Percentiles rank a stretch among this genome's conserved stretches.
These are phyloP conservation scores for Pisolithus orientalis DNA, from an alignment of 768 basidiomycete species.

Conservation along the genomic window DNA sequence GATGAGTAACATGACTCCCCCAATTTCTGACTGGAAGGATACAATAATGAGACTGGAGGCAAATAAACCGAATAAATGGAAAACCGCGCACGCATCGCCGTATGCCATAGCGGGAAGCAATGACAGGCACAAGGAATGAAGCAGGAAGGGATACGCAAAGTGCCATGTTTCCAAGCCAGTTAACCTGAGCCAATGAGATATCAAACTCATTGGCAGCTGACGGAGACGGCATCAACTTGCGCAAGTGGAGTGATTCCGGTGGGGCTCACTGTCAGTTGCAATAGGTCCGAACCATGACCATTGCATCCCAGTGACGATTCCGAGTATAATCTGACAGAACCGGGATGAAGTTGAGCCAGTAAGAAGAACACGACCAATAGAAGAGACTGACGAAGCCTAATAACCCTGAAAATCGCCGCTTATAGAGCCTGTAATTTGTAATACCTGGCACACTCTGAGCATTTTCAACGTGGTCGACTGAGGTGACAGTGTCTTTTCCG, in stretches of 20 bases:
- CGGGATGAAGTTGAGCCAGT: background rate
- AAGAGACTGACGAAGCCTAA: constrained; percentile 43
- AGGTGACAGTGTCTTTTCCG: no score
- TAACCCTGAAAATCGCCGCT: constrained; percentile 58
- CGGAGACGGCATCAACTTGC: background rate
- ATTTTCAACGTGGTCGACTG: no score
- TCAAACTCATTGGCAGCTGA: constrained; percentile 53
- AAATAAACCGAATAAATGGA: background rate
- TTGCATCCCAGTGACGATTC: constrained; percentile 56
- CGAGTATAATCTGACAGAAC: constrained; percentile 47
- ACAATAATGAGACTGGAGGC: background rate
- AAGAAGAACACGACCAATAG: background rate
- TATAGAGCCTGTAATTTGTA: constrained; percentile 57
- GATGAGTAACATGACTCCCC: constrained; percentile 42
- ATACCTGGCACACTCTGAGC: no score
- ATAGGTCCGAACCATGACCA: constrained; percentile 88
- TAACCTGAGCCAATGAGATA: constrained; percentile 59
- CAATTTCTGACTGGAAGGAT: constrained; percentile 48
- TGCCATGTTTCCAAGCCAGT: constrained; percentile 69
- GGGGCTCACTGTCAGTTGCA: constrained; percentile 49
- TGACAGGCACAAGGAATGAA: constrained; percentile 46
- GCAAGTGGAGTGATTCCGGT: background rate
- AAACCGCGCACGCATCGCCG: constrained; percentile 44
- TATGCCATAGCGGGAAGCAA: constrained; percentile 51
- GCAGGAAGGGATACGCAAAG: constrained; percentile 52